These are phyloP conservation scores for Pouteria glomerata DNA, from an alignment of 148 eudicot genomes.

Conservation along the genomic window DNA sequence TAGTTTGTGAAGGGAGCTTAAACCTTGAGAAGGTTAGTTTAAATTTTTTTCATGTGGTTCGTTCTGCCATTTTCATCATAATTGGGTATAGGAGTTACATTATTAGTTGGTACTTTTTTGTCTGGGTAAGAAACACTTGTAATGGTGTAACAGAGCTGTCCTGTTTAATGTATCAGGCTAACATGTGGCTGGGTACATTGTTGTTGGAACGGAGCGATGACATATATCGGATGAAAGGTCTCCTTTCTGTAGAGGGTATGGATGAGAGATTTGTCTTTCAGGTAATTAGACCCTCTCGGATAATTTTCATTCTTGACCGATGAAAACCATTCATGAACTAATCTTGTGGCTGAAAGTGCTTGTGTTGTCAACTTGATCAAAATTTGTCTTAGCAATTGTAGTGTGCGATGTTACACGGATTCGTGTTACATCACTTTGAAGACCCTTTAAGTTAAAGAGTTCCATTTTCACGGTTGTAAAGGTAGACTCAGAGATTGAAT, in stretches of 20 bases:
- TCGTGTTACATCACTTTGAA: no score
- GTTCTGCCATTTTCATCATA: conserved; percentile 4
- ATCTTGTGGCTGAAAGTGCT: not conserved
- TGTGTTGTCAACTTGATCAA: not conserved
- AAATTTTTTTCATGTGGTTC: not conserved
- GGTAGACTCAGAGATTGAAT: not conserved
- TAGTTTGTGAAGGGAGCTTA: conserved; percentile 95
- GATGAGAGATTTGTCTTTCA: conserved; percentile 95
- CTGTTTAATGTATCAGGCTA: conserved; percentile 54
- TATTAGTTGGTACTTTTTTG: not conserved
- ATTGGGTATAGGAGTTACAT: not conserved
- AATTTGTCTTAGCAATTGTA: not conserved
- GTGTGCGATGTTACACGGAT: not conserved
- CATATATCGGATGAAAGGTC: conserved; percentile 97
- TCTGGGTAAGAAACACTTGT: not conserved
- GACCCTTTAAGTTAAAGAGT: not conserved
- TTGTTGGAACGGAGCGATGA: conserved; percentile 84
- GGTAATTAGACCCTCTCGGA: conserved; percentile 33
- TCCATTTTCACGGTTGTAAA: not conserved
- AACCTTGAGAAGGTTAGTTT: conserved; percentile 87
- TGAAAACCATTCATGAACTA: not conserved
- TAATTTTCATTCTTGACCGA: not conserved
- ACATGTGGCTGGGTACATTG: conserved; percentile 85
- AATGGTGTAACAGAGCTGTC: not conserved
- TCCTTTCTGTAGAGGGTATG: conserved; percentile 82